These are phyloP conservation scores for Suhomyces emberorum DNA, from an alignment of 805 yeast genomes.

Conservation along the genomic window DNA sequence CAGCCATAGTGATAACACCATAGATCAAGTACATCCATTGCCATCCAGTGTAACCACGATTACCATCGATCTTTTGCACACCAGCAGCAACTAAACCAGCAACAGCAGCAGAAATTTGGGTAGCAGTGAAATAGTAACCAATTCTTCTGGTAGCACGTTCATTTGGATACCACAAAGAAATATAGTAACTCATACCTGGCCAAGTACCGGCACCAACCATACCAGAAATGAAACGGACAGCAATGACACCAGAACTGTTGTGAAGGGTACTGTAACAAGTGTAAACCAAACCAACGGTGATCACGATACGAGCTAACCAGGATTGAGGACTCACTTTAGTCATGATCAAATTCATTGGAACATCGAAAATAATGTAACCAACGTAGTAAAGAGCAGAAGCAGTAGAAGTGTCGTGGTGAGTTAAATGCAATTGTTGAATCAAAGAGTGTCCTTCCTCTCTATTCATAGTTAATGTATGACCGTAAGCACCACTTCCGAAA, in stretches of 20 bases:
- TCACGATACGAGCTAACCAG: conserved; percentile 77
- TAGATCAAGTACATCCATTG: conserved; percentile 82
- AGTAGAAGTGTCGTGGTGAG: conserved; percentile 57
- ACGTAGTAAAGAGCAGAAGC: conserved; percentile 82
- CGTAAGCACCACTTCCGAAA: conserved; percentile 74
- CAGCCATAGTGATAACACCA: conserved; percentile 63
- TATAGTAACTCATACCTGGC: conserved; percentile 87
- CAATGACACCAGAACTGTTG: conserved; percentile 61
- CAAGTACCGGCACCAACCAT: conserved; percentile 82
- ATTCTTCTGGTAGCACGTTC: conserved; percentile 73
- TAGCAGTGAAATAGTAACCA: conserved; percentile 89
- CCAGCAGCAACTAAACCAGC: conserved; percentile 88
- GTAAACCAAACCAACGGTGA: conserved; percentile 75
- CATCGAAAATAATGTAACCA: conserved; percentile 79
- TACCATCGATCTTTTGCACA: conserved; percentile 77
- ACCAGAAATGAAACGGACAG: conserved; percentile 70
- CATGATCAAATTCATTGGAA: conserved; percentile 85
- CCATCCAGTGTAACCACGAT: conserved; percentile 72
- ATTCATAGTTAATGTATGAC: conserved; percentile 80
- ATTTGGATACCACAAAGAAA: conserved; percentile 82
- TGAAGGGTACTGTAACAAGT: conserved; percentile 64
- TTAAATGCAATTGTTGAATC: conserved; percentile 46
- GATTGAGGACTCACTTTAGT: conserved; percentile 80
- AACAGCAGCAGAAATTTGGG: conserved; percentile 86
- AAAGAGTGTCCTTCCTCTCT: conserved; percentile 58